Conservation (phyloP, 345 rosid species). For the Hibiscus mutabilis region DNA sequence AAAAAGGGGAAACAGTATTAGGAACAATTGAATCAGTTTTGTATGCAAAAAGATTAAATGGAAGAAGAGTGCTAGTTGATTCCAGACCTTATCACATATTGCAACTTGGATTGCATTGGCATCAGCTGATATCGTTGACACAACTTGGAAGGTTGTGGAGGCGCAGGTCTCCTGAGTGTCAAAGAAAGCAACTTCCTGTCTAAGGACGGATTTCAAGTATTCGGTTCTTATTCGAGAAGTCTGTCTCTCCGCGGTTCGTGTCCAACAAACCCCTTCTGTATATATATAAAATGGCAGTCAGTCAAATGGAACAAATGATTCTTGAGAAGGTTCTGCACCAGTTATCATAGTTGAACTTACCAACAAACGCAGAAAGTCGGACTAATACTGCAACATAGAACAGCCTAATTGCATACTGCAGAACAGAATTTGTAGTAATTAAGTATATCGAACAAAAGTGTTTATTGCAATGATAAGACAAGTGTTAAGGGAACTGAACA, state of each 20-base stretch:
- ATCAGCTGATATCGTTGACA: constrained; percentile 51
- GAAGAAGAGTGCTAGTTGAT: not conserved
- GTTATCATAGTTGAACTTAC: constrained; percentile 26
- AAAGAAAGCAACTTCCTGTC: constrained; percentile 59
- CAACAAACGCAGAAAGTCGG: constrained; percentile 53
- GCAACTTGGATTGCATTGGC: constrained; percentile 64
- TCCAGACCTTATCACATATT: constrained; percentile 50
- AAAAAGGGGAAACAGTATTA: not conserved
- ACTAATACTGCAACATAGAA: constrained; percentile 55
- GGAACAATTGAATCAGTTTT: not conserved
- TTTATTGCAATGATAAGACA: too few relatives aligned
- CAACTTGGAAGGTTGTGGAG: constrained; percentile 53
- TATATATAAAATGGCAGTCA: not conserved
- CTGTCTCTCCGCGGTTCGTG: constrained; percentile 67
- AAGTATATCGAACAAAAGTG: too few relatives aligned
- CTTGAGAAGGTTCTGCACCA: too few relatives aligned
- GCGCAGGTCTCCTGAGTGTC: constrained; percentile 58
- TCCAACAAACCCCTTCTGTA: constrained; percentile 71
- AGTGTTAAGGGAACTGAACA: too few relatives aligned
- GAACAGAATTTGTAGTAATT: not conserved
- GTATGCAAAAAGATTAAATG: too few relatives aligned
- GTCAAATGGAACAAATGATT: too few relatives aligned
- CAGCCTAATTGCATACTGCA: constrained; percentile 48
- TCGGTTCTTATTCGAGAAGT: constrained; percentile 50
- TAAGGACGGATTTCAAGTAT: constrained; percentile 57